Conservation (phyloP, 208 protist genomes). For the Leishmania major region DNA sequence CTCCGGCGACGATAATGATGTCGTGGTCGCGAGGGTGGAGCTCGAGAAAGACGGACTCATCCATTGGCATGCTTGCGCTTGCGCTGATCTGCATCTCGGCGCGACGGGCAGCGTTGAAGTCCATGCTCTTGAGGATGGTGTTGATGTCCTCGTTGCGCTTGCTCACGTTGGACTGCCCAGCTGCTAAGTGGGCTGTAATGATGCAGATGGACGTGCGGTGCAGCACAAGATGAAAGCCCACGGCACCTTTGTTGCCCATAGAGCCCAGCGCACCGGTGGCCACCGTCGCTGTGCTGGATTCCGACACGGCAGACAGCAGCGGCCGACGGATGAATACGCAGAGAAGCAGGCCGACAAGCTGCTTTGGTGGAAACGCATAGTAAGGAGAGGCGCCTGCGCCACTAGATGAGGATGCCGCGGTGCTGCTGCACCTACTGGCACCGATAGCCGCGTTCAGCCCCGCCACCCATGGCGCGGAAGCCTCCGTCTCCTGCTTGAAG, state of each 20-base stretch:
- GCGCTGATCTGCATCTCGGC: slow-evolving; percentile 39
- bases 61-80: slow-evolving; percentile 13
- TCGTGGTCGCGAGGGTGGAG: slow-evolving; percentile 85
- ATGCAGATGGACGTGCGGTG: slow-evolving; percentile 85
- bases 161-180: slow-evolving; percentile 82
- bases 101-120: slow-evolving; percentile 77
- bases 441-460: slow-evolving; percentile 55
- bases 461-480: slow-evolving; percentile 69
- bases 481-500: slow-evolving; percentile 86
- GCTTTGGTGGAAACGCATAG: slow-evolving; percentile 75
- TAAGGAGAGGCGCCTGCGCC: slow-evolving; percentile 37
- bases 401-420: neutral
- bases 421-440: slow-evolving; percentile 40
- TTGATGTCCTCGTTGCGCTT: slow-evolving; percentile 93
- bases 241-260: slow-evolving; percentile 94
- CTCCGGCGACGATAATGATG: slow-evolving; percentile 89
- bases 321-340: slow-evolving; percentile 78
- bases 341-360: slow-evolving; percentile 87
- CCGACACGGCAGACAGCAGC: slow-evolving; percentile 55
- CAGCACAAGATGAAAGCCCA: slow-evolving; percentile 80
- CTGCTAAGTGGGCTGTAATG: slow-evolving; percentile 94
- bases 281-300: slow-evolving; percentile 65
- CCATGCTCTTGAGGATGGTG: slow-evolving; percentile 83
- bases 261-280: slow-evolving; percentile 85
- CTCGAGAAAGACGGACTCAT: slow-evolving; percentile 36